A percentile compares a stretch with the other conserved stretches of the same genome.
These are phyloP conservation scores for Sporobolus alterniflorus DNA, from an alignment of 202 grass and related monocot species.

Conservation along the genomic window DNA sequence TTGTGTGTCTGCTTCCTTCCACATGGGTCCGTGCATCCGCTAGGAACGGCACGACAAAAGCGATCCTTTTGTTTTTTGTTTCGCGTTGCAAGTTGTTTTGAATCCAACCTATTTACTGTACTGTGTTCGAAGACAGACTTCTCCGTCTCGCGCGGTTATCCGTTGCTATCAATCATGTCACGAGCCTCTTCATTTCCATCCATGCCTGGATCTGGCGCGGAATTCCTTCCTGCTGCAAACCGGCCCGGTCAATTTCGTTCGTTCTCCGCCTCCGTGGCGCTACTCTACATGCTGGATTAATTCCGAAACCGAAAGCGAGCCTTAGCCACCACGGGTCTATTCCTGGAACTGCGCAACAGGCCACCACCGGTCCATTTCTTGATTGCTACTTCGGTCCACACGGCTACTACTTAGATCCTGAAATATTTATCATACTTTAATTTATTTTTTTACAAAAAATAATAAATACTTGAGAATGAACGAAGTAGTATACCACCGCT, in stretches of 20 bases:
- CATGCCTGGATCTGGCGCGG: neutral
- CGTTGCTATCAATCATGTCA: neutral
- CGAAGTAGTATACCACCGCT: no score
- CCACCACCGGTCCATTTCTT: no score
- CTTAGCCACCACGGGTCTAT: neutral
- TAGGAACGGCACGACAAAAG: slow-evolving; percentile 12
- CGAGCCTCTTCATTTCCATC: neutral
- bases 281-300: neutral
- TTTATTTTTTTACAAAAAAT: no score
- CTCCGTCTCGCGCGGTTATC: neutral
- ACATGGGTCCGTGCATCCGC: neutral
- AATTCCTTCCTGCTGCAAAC: neutral
- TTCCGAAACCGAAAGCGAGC: neutral
- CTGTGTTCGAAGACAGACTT: no score
- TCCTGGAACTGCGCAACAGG: neutral
- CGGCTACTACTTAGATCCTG: no score
- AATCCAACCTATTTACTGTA: no score
- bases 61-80: neutral
- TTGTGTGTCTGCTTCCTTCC: slow-evolving; percentile 2
- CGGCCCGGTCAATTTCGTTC: neutral
- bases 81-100: neutral
- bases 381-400: no score
- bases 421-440: no score
- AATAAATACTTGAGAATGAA: no score
- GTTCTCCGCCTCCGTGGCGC: neutral